These are phyloP conservation scores for Harrya chromipes DNA, from an alignment of 768 basidiomycete species.

Conservation along the genomic window DNA sequence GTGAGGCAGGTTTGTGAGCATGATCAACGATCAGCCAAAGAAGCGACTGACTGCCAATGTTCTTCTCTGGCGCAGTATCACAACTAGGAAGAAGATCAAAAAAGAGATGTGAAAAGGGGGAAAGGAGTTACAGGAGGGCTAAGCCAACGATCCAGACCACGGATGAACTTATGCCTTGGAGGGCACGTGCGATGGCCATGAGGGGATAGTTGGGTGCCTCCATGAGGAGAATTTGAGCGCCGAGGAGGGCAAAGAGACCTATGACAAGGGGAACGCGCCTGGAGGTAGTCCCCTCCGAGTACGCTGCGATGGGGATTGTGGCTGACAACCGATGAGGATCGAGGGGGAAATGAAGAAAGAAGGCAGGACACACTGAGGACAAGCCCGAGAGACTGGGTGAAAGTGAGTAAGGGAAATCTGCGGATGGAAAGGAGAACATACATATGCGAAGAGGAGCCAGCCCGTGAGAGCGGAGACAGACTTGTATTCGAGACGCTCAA, in stretches of 20 bases:
- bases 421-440: slow-evolving; percentile 26
- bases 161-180: slow-evolving; percentile 60
- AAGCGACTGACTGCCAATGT: slow-evolving; percentile 45
- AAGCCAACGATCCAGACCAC: slow-evolving; percentile 63
- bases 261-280: slow-evolving; percentile 48
- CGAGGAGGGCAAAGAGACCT: slow-evolving; percentile 49
- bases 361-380: slow-evolving; percentile 42
- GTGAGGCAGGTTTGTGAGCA: neutral
- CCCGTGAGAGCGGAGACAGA: slow-evolving; percentile 50
- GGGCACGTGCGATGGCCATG: slow-evolving; percentile 55
- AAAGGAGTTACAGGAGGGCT: slow-evolving; percentile 47
- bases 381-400: slow-evolving; percentile 50
- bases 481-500: slow-evolving; percentile 45
- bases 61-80: slow-evolving; percentile 48
- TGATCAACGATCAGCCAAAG: neutral
- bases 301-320: slow-evolving; percentile 55
- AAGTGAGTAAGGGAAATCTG: slow-evolving; percentile 3
- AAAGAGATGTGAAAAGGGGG: neutral
- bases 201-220: slow-evolving; percentile 53
- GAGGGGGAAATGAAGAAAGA: neutral
- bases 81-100: slow-evolving; percentile 39
- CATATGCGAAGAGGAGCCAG: slow-evolving; percentile 61
- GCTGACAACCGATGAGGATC: slow-evolving; percentile 30
- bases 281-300: slow-evolving; percentile 49
- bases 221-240: slow-evolving; percentile 60